phyloP scores from a whole-genome alignment of 257 asterid species.

The Anisodus tanguticus region DNA sequence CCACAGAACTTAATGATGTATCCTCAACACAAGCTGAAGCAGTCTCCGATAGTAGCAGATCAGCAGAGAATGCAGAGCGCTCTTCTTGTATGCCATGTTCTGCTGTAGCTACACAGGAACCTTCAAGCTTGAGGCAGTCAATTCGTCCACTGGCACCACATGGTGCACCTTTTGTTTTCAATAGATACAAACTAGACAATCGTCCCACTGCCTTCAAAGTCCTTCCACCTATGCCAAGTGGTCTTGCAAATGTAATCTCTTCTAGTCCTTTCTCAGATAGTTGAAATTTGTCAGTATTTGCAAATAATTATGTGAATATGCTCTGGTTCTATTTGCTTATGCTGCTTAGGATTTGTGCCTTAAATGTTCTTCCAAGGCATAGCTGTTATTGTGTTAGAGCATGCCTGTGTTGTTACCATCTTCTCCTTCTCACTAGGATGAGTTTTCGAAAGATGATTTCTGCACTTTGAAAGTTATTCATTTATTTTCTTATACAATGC shows the following conservation, averaged over 20 bases:
- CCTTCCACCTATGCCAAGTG: constrained; percentile 74
- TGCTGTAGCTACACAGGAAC: constrained; percentile 46
- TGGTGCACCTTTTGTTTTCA: constrained; percentile 57
- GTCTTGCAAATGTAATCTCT: constrained; percentile 73
- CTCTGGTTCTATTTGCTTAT: background rate
- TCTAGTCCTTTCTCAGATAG: constrained; percentile 1
- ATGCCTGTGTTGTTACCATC: background rate
- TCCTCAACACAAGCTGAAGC: constrained; percentile 47
- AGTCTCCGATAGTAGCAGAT: constrained; percentile 38
- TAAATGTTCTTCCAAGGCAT: constrained; percentile 9
- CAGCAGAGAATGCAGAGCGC: constrained; percentile 45
- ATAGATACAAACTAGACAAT: constrained; percentile 90
- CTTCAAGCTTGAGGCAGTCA: constrained; percentile 49
- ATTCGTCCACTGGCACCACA: constrained; percentile 56
- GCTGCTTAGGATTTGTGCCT: background rate
- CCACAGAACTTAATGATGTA: constrained; percentile 34
- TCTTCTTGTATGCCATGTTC: constrained; percentile 47
- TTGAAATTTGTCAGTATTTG: constrained; percentile 15
- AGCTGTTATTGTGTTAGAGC: constrained; percentile 7
- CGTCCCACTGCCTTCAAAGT: constrained; percentile 85
- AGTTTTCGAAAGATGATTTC: background rate
- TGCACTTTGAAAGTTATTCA: background rate
- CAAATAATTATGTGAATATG: constrained; percentile 15
- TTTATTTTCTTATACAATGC: constrained; percentile 16
- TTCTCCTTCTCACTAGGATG: background rate